Conservation (phyloP, 192 early-diverging fungal species). For the Linnemannia hyalina region DNA sequence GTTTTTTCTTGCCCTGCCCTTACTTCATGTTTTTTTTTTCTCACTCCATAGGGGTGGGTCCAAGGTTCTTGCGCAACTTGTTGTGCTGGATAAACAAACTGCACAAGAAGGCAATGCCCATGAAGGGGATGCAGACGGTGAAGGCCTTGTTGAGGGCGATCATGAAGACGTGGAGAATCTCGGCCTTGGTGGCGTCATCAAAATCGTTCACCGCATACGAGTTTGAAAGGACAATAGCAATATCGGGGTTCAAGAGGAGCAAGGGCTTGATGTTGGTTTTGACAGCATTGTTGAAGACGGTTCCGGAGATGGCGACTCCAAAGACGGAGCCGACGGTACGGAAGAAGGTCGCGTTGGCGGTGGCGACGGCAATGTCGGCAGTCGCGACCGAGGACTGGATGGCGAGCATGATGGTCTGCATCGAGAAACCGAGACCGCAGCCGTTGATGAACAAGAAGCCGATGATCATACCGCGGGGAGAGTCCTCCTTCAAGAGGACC, state of each 20-base stretch:
- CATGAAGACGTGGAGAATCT: slow-evolving; percentile 63
- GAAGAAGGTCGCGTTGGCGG: slow-evolving; percentile 73
- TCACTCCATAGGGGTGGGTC: slow-evolving; percentile 43
- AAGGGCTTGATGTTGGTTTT: slow-evolving; percentile 37
- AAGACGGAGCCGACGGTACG: slow-evolving; percentile 55
- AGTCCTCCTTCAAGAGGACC: slow-evolving; percentile 60
- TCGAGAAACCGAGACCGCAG: slow-evolving; percentile 77
- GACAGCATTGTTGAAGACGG: slow-evolving; percentile 54
- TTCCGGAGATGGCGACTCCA: slow-evolving; percentile 55
- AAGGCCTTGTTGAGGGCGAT: slow-evolving; percentile 62
- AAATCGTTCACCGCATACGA: slow-evolving; percentile 54
- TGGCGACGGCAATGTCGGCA: slow-evolving; percentile 73
- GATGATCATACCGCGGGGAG: slow-evolving; percentile 64
- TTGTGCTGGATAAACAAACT: slow-evolving; percentile 56
- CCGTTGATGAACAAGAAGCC: slow-evolving; percentile 78
- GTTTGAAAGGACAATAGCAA: slow-evolving; percentile 7
- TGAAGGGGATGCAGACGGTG: slow-evolving; percentile 64
- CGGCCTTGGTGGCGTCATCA: slow-evolving; percentile 23
- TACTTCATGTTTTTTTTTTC: background rate
- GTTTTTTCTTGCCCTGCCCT: background rate
- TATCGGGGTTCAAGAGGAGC: slow-evolving; percentile 4
- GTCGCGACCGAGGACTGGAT: slow-evolving; percentile 73
- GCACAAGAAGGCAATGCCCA: slow-evolving; percentile 57
- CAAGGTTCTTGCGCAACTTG: slow-evolving; percentile 27
- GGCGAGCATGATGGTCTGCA: slow-evolving; percentile 79